Evolutionary conservation across 306 rosid species (phyloP), one percentile per base, ranked within the genome.

Genomic region (cucumber (Cucumis sativus)): DNA sequence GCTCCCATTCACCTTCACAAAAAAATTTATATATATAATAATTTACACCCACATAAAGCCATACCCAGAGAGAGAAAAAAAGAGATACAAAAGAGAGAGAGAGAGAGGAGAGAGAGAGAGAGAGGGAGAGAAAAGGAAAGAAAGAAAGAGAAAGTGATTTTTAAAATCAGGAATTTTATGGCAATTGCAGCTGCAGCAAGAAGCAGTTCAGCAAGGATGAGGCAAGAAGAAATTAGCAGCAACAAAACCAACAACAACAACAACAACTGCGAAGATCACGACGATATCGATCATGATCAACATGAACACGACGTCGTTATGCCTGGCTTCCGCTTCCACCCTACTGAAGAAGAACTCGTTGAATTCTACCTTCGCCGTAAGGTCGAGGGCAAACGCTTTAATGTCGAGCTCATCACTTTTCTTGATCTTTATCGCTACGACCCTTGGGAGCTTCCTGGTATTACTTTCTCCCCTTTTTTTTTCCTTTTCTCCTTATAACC

Each of bases 301-400:
- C 98, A 96, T 68, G 96, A 96, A 72, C 92, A 92, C 12, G 99
- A 96, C 84, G 82, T 92, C 90, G 98, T 96, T 6, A 96, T 96
- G 99, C 99, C 98, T 0, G 99, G 99, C 0, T 96, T 96, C 75
- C 93, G 99, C 4, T 95, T 96, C 87, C 99, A 96, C 79, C 99
- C 99, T 0, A 96, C 99, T 0, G 99, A 96, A 76, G 99, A 96
- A 81, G 99, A 96, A 30, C 92, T 96, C 0, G 97, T 96, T 1
- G 98, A 96, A 85, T 96, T 96, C 92, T 96, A 96, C 93, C 99
- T 96, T 86, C 99, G 99, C 97, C 99, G 99, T 92, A 96, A 96
- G 97, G 98, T 96, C 10, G 99, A 96, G 97, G 99, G 99, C 78
- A 96, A 96, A 69, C 93, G 97, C 62, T 96, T 96, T 93, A 96